A percentile compares a stretch with the other conserved stretches of the same genome.
Conservation (phyloP, 345 rosid genomes). For the Draba incana region DNA sequence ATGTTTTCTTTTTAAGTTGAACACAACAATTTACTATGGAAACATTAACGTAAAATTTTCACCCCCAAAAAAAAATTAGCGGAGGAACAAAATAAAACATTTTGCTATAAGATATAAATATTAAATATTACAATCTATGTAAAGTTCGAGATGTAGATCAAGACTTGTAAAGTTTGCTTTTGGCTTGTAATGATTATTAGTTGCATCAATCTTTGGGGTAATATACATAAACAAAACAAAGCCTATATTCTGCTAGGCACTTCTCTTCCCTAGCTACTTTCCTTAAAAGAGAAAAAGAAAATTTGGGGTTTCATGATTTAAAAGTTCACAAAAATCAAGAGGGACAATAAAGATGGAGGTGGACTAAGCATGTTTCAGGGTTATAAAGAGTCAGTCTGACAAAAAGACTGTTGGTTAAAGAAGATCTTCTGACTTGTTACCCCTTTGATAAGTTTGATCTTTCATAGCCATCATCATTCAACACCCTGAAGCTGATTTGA, state of each 20-base stretch:
- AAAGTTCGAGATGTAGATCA: constrained; percentile 4
- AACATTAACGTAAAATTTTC: constrained; percentile 4
- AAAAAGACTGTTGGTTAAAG: constrained; percentile 38
- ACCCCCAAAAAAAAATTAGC: too few relatives aligned
- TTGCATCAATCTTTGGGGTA: constrained; percentile 6
- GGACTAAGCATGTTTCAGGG: constrained; percentile 32
- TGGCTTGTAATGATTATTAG: background rate
- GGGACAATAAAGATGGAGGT: constrained; percentile 37
- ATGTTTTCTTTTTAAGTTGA: too few relatives aligned
- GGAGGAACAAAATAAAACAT: too few relatives aligned
- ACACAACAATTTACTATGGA: background rate
- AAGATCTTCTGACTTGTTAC: constrained; percentile 35
- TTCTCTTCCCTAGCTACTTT: background rate
- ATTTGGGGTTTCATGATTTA: background rate
- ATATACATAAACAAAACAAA: constrained; percentile 7
- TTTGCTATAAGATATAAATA: too few relatives aligned
- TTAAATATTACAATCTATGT: background rate
- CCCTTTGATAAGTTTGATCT: constrained; percentile 21
- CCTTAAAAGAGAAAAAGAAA: background rate
- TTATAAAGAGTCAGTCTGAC: constrained; percentile 38
- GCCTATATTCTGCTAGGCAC: constrained; percentile 7
- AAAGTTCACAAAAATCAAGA: constrained; percentile 32
- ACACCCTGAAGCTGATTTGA: constrained; percentile 38
- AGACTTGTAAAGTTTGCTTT: constrained; percentile 6
- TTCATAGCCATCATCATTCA: constrained; percentile 37